These are phyloP conservation scores for Annona squamosa DNA, from an alignment of 164 flowering plant genomes.

Conservation along the genomic window DNA sequence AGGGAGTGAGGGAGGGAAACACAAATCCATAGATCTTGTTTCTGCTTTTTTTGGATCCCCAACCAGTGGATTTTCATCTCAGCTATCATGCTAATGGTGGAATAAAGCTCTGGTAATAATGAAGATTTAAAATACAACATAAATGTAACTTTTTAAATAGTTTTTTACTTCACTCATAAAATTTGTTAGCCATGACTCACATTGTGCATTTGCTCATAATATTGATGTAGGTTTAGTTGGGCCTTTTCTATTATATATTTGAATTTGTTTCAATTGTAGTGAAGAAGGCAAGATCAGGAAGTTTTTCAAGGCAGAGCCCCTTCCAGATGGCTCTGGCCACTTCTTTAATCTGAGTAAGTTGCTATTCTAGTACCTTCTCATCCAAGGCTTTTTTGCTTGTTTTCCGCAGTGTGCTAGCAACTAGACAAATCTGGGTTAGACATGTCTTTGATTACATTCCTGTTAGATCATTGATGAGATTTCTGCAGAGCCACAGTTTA, in stretches of 20 bases:
- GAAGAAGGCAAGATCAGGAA: slow-evolving; percentile 92
- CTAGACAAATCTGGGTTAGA: not conserved
- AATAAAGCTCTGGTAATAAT: not conserved
- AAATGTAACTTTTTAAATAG: too few relatives aligned
- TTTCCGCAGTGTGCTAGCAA: not conserved
- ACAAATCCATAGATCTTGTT: not conserved
- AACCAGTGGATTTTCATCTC: not conserved
- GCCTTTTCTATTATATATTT: not conserved
- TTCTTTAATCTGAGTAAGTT: slow-evolving; percentile 84
- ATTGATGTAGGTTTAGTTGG: not conserved
- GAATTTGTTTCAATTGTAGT: slow-evolving; percentile 34
- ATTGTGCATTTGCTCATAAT: not conserved
- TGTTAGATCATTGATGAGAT: not conserved
- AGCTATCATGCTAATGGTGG: not conserved
- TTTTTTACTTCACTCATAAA: not conserved
- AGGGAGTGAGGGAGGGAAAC: too few relatives aligned
- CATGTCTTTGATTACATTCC: not conserved
- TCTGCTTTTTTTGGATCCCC: not conserved
- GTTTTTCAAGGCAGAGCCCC: slow-evolving; percentile 87
- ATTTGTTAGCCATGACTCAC: not conserved
- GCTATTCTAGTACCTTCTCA: slow-evolving; percentile 7
- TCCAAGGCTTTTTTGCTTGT: not conserved
- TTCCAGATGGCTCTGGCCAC: slow-evolving; percentile 93
- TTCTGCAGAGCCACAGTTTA: not conserved
- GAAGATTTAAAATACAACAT: not conserved